phyloP scores from a whole-genome alignment of 2,329 filamentous ascomycete genomes.

The Botrytis tulipae region DNA sequence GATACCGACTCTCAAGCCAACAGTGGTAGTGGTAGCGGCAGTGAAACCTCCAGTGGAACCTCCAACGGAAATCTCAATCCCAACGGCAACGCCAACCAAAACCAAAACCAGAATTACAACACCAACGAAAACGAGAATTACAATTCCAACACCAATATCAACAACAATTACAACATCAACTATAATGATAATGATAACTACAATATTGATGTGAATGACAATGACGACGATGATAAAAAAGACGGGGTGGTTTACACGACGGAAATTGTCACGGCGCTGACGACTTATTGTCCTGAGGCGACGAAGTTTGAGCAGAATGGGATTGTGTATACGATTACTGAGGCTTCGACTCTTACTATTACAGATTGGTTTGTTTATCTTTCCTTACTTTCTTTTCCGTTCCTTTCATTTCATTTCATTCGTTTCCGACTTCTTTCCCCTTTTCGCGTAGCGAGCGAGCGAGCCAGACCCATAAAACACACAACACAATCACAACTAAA shows the following conservation, averaged over 20 bases:
- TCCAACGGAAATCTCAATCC: background rate
- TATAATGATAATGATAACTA: background rate
- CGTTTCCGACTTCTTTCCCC: background rate
- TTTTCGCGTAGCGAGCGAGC: background rate
- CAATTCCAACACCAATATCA: background rate
- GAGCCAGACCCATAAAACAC: background rate
- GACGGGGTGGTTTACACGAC: background rate
- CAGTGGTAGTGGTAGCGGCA: background rate
- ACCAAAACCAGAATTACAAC: constrained; percentile 3
- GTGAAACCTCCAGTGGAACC: background rate
- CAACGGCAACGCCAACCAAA: background rate
- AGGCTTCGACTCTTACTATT: constrained; percentile 1
- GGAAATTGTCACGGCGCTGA: background rate
- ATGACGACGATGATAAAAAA: background rate
- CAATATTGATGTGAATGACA: background rate
- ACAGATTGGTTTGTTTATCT: constrained; percentile 8
- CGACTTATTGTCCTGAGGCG: constrained; percentile 2
- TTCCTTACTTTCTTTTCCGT: background rate
- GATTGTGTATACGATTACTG: constrained; percentile 5
- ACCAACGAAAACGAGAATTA: constrained; percentile 1
- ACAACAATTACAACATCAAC: background rate
- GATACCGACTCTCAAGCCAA: background rate
- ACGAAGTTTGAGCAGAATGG: constrained; percentile 8
- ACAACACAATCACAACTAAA: background rate
- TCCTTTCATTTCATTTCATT: background rate